Conservation (phyloP, 2,329 filamentous ascomycete species). For the Fusarium longipes region DNA sequence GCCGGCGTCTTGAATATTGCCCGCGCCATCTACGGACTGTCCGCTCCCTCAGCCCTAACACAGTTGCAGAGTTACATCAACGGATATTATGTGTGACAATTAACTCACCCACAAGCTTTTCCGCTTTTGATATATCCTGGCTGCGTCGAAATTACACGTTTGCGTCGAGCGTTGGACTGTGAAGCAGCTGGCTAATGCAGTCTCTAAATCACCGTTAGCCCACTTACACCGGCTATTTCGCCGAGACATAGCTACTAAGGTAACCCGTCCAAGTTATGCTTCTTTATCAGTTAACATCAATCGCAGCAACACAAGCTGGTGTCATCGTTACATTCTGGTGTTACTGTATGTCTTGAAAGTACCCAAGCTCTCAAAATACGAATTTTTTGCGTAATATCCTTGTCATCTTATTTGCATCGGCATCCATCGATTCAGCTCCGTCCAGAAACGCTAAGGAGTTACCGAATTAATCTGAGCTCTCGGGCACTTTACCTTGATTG, state of each 20-base stretch:
- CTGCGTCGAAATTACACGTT: background rate
- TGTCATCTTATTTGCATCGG: background rate
- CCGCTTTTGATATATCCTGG: background rate
- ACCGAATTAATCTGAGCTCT: background rate
- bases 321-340: background rate
- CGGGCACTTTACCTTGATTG: background rate
- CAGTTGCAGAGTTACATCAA: background rate
- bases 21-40: background rate
- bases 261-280: too few relatives aligned
- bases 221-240: background rate
- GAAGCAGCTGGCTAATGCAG: background rate
- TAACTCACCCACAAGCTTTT: background rate
- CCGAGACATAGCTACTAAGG: background rate
- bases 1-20: slow-evolving; percentile 28
- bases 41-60: background rate
- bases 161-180: background rate
- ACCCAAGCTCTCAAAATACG: background rate
- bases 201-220: background rate
- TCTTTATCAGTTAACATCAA: background rate
- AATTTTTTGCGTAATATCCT: background rate
- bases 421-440: slow-evolving; percentile 4
- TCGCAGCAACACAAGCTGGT: background rate
- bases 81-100: background rate
- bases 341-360: background rate
- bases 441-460: background rate